Evolutionary conservation across 2,329 filamentous ascomycete species (phyloP), one percentile per base, ranked within the genome.

Genomic region (Tricladium varicosporioides): DNA sequence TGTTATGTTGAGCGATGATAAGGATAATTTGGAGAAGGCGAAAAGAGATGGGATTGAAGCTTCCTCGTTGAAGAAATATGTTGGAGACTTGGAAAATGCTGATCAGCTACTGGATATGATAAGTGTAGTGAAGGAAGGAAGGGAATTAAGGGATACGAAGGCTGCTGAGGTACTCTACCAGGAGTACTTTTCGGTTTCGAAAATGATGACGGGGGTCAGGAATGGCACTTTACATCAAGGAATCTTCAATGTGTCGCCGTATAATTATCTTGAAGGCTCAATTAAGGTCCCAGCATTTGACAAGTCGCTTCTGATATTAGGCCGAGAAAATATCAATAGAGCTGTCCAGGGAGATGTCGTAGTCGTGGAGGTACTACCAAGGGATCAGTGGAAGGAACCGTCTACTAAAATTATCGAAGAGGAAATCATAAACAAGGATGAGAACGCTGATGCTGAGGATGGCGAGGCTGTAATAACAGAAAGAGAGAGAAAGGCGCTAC

Each of bases 371-470:
- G 83, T 99, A 2, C 78, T 99, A 2, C 92, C 94, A 0, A 89
- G 92, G 71, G 91, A 96, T 56, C 93, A 97, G 72, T 99, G 94
- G 94, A 97, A 97, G 74, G 87, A 89, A 47, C 92, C 94, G 1
- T 97, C 93, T 1, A 93, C 91, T 3, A 96, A 96, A 72, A 93
- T 99, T 48, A 87, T 99, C 32, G 94, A 99, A 64, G 94, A 99
- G 71, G 93, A 97, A 65, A 83, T 87, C 1, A 78, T 97, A 42
- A 96, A 92, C 53, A 91, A 89, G 72, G 91, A 99, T 68, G 94
- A 99, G 68, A 96, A 96, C 66, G 88, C 94, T 1, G 94, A 97
- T 63, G 83, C 83, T 5, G 93, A 95, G 59, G 87, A 89, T 54
- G 81, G 82, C 5, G 83, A 81, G 22, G 87, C 87, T 45, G 79